Percentiles rank a stretch among this genome's conserved stretches.
These are phyloP conservation scores for Grifola frondosa DNA, from an alignment of 1,284 basidiomycete species.

Conservation along the genomic window DNA sequence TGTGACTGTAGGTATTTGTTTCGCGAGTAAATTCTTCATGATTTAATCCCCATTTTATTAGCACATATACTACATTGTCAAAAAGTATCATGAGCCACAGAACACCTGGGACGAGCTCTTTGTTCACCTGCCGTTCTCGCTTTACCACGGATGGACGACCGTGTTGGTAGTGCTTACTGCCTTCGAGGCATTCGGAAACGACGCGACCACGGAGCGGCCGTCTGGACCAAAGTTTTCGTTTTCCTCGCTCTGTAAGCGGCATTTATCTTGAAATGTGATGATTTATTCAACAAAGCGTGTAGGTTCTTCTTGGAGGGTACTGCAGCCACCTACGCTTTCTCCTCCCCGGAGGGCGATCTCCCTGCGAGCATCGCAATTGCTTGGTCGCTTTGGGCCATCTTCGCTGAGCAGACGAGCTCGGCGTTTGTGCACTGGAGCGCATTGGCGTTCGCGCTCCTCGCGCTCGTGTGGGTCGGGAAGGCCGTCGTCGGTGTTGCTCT, in stretches of 20 bases:
- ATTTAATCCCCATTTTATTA: background rate
- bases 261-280: conserved; percentile 19
- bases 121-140: conserved; percentile 85
- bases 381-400: conserved; percentile 84
- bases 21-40: conserved; percentile 26
- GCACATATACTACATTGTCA: conserved; percentile 92
- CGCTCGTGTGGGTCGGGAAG: conserved; percentile 82
- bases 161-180: conserved; percentile 86
- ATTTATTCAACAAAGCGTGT: conserved; percentile 14
- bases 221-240: conserved; percentile 93
- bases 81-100: conserved; percentile 75
- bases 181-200: conserved; percentile 89
- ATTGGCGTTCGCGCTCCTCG: conserved; percentile 83
- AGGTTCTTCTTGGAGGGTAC: conserved; percentile 94
- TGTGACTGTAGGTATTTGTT: conserved; percentile 76
- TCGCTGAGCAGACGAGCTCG: conserved; percentile 57
- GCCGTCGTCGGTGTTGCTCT: conserved; percentile 54
- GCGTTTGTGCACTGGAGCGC: conserved; percentile 88
- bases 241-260: conserved; percentile 85
- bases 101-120: conserved; percentile 74
- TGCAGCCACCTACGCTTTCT: conserved; percentile 88
- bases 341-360: conserved; percentile 86
- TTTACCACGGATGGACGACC: conserved; percentile 95
- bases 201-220: conserved; percentile 65
- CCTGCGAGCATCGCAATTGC: conserved; percentile 85